These are phyloP conservation scores for Esteya vermicola DNA, from an alignment of 2,329 filamentous ascomycete genomes.

Conservation along the genomic window DNA sequence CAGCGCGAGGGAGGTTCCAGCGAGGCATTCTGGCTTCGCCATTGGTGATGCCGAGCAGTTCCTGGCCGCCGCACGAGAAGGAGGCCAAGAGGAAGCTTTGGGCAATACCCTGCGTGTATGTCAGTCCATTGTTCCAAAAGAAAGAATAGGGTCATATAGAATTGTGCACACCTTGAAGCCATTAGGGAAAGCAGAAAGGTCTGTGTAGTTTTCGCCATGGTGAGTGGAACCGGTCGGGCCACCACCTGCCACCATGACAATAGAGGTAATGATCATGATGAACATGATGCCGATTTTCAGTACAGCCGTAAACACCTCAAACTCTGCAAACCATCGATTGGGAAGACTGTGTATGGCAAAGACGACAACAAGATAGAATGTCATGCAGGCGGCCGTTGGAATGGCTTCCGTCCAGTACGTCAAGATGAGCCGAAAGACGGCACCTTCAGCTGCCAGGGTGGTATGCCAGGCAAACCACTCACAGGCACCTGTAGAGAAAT, in stretches of 20 bases:
- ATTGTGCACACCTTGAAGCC: neutral
- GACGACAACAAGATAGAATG: neutral
- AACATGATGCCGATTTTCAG: constrained; percentile 1
- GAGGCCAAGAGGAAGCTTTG: neutral
- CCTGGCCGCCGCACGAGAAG: neutral
- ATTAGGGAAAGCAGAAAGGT: neutral
- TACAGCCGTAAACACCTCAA: neutral
- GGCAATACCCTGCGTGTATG: neutral
- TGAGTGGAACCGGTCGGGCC: neutral
- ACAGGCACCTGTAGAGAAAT: neutral
- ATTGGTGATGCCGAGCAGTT: constrained; percentile 1
- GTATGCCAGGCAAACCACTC: constrained; percentile 1
- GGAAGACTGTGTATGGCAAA: neutral
- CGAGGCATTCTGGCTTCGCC: neutral
- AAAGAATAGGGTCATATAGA: no score
- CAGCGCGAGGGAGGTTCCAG: neutral
- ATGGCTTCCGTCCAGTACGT: neutral
- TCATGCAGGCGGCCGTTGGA: constrained; percentile 1
- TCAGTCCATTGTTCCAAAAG: neutral
- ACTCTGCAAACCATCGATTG: neutral
- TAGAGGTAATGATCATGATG: neutral
- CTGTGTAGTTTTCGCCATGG: neutral
- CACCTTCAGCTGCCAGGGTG: neutral
- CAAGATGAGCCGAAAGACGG: neutral
- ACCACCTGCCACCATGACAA: neutral